phyloP scores from a whole-genome alignment of 495 filamentous ascomycete genomes.

The Penicillium mononematosum region DNA sequence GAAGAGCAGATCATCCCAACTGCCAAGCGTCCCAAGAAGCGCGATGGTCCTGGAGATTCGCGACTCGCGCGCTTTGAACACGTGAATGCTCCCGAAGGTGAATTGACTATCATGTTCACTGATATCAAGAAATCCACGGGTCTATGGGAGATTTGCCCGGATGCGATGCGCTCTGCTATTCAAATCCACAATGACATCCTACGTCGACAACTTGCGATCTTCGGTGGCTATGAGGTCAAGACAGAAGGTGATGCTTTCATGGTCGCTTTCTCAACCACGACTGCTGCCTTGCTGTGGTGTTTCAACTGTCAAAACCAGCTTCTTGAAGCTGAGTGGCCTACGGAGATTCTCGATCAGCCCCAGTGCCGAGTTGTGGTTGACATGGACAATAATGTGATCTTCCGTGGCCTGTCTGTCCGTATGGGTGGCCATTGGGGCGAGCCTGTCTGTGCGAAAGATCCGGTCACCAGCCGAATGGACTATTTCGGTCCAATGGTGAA shows the following conservation, averaged over 20 bases:
- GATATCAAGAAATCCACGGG: conserved; percentile 99
- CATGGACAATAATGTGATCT: conserved; percentile 84
- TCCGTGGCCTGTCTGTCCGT: conserved; percentile 86
- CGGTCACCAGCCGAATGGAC: conserved; percentile 96
- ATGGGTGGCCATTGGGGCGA: conserved; percentile 97
- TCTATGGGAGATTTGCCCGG: conserved; percentile 93
- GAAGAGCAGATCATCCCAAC: conserved; percentile 67
- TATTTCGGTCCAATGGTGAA: conserved; percentile 99
- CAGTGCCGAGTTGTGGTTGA: conserved; percentile 81
- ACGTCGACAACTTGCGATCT: conserved; percentile 85
- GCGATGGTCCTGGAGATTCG: conserved; percentile 74
- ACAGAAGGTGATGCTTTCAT: conserved; percentile 99
- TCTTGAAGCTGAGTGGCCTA: conserved; percentile 86
- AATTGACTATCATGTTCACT: conserved; percentile 92
- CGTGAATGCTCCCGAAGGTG: conserved; percentile 84
- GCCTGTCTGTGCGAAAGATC: conserved; percentile 91
- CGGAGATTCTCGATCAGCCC: conserved; percentile 83
- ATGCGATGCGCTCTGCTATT: conserved; percentile 92
- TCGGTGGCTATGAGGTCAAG: conserved; percentile 98
- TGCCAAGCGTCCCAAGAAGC: conserved; percentile 61
- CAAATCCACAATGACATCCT: conserved; percentile 95
- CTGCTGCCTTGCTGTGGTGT: conserved; percentile 89
- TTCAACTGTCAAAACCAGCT: conserved; percentile 90
- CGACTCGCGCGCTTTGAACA: conserved; percentile 82
- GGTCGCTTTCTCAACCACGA: conserved; percentile 96